Evolutionary conservation across 257 asterid genomes (phyloP), one percentile per base, ranked within the genome.

Genomic region (Leonotis leonurus): DNA sequence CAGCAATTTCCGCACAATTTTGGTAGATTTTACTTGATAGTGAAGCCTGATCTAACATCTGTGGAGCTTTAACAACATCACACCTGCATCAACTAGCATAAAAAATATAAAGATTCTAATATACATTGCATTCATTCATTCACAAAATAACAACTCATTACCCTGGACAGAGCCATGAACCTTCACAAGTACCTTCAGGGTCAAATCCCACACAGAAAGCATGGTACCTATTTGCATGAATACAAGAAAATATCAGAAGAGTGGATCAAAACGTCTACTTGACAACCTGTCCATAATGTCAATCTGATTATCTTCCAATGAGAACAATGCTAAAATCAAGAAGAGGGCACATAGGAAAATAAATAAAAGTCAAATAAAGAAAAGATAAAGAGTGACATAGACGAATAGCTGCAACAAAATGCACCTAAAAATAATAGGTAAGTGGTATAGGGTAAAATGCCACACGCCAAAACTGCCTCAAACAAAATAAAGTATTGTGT

Each of bases 81-180:
- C 99, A 93, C 81, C 99, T 93, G 87, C 77, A 74, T 71, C 77
- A 80, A 70, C 63, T 75, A 78, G 64, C 68, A 64, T 40, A 8
- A 56, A 22, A 59, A 24, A 67, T 61, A 56, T 71, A 71, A 80
- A 72, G 75, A 73, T 65, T 67, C 64, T 27, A 56, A 61, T 29
- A 57, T 39, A 50, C 20, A 41, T 29, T 46, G n/a, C 44, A 40
- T 64, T 30, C 27, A 51, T 59, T 32, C 45, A 48, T 62, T 39
- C n/a, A 35, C 51, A 45, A 39, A 51, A 48, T 40, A 57, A 74
- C 49, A 51, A 54, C 43, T 18, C 56, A 46, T 77, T 81, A 88
- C 99, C 99, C 86, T 65, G 99, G 96, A 75, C 99, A 93, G 36
- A 89, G 76, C 99, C 99, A 93, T 70, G 97, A 85, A 75, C 79